Evolutionary conservation across 768 basidiomycete genomes (phyloP).

Genomic region (Artomyces pyxidatus): DNA sequence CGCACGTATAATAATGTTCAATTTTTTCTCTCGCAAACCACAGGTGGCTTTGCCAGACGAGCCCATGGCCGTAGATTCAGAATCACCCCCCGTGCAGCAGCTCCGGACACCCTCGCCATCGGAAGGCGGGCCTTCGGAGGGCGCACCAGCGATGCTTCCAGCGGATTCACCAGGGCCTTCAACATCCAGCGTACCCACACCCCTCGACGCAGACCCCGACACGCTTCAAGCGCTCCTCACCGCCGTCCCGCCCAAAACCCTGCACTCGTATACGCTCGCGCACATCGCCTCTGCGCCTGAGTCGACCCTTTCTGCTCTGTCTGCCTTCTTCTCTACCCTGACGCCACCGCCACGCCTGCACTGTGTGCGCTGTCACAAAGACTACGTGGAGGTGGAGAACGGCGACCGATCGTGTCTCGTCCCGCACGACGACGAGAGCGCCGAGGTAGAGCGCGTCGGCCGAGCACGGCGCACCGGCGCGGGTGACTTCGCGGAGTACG

Average conservation of each 20-base stretch:
- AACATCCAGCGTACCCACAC: background rate
- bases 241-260: constrained; percentile 56
- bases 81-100: background rate
- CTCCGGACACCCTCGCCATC: constrained; percentile 3
- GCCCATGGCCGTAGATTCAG: background rate
- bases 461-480: constrained; percentile 22
- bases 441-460: constrained; percentile 57
- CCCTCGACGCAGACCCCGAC: constrained; percentile 18
- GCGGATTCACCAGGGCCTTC: background rate
- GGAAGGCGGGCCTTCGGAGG: background rate
- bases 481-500: constrained; percentile 30
- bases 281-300: constrained; percentile 35
- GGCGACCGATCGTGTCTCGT: constrained; percentile 61
- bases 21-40: background rate
- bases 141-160: no score
- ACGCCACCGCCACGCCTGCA: constrained; percentile 62
- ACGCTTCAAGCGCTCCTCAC: constrained; percentile 44
- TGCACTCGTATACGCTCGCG: constrained; percentile 53
- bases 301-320: constrained; percentile 37
- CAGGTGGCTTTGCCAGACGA: background rate
- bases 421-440: constrained; percentile 75
- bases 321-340: constrained; percentile 53
- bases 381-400: constrained; percentile 67
- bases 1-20: background rate
- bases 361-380: constrained; percentile 68